phyloP scores from a whole-genome alignment of 371 early-diverging fungal genomes.

The Basidiobolus heterosporus region DNA sequence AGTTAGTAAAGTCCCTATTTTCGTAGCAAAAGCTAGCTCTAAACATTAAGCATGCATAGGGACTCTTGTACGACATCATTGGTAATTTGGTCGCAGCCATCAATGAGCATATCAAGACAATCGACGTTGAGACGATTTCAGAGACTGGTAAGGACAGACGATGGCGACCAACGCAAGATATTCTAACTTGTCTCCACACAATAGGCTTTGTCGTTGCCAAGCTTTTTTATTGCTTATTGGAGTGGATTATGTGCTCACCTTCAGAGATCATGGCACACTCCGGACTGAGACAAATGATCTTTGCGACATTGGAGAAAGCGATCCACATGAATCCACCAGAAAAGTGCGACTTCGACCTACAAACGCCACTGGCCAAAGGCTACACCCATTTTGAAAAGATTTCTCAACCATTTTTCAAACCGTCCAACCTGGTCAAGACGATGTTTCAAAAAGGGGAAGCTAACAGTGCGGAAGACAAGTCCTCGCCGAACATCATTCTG shows the following conservation, averaged over 20 bases:
- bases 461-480: slow-evolving; percentile 1
- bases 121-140: not conserved
- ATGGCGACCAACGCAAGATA: not conserved
- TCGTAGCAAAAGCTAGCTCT: no score
- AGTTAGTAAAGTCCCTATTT: no score
- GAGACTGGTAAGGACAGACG: not conserved
- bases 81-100: slow-evolving; percentile 46
- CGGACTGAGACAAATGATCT: slow-evolving; percentile 43
- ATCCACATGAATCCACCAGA: no score
- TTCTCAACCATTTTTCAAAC: slow-evolving; percentile 8
- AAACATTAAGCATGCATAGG: no score
- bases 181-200: not conserved
- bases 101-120: slow-evolving; percentile 44
- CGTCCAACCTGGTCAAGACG: slow-evolving; percentile 3
- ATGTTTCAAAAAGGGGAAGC: slow-evolving; percentile 7
- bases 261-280: slow-evolving; percentile 35
- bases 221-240: slow-evolving; percentile 47
- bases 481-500: no score
- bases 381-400: slow-evolving; percentile 7
- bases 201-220: slow-evolving; percentile 35
- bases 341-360: slow-evolving; percentile 8
- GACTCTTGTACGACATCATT: slow-evolving; percentile 38
- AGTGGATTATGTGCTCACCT: slow-evolving; percentile 62
- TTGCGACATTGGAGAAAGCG: slow-evolving; percentile 25
- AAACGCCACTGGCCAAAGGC: not conserved